Percentiles rank a stretch among this genome's conserved stretches.
Conservation (phyloP, 2,329 filamentous ascomycete species). For the Ophiocordyceps australis region DNA sequence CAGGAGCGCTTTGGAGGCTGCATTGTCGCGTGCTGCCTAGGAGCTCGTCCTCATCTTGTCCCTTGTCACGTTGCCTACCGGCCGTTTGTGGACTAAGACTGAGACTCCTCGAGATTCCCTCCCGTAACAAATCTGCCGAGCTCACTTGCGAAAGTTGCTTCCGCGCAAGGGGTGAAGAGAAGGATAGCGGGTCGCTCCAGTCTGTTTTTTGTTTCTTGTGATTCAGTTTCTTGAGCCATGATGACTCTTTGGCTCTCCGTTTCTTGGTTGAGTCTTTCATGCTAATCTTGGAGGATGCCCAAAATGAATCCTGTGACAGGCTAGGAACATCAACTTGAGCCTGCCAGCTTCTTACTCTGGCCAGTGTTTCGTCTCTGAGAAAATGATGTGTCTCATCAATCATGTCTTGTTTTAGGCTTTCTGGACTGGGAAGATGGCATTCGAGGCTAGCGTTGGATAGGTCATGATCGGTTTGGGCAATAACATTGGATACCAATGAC, state of each 20-base stretch:
- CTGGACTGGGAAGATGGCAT: conserved; percentile 23
- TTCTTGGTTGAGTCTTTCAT: conserved; percentile 6
- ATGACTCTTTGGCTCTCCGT: conserved; percentile 8
- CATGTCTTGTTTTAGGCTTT: conserved; percentile 17
- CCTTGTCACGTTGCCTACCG: neutral
- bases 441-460: conserved; percentile 7
- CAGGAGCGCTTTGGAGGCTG: conserved; percentile 3
- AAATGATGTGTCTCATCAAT: conserved; percentile 10
- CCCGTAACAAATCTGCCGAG: too few species aligned
- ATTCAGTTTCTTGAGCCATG: conserved; percentile 13
- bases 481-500: conserved; percentile 1
- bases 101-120: neutral
- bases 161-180: neutral
- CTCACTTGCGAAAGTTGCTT: conserved; percentile 1
- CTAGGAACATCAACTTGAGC: conserved; percentile 4
- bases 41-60: conserved; percentile 1
- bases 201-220: conserved; percentile 11
- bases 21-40: too few species aligned
- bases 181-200: conserved; percentile 1
- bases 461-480: conserved; percentile 1
- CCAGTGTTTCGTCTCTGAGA: conserved; percentile 12
- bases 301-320: conserved; percentile 5
- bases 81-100: too few species aligned
- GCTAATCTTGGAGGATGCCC: conserved; percentile 3
- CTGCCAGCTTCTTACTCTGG: conserved; percentile 15